These are phyloP conservation scores for Hypoxylon sp. DNA, from an alignment of 2,329 filamentous ascomycete species.

Conservation along the genomic window DNA sequence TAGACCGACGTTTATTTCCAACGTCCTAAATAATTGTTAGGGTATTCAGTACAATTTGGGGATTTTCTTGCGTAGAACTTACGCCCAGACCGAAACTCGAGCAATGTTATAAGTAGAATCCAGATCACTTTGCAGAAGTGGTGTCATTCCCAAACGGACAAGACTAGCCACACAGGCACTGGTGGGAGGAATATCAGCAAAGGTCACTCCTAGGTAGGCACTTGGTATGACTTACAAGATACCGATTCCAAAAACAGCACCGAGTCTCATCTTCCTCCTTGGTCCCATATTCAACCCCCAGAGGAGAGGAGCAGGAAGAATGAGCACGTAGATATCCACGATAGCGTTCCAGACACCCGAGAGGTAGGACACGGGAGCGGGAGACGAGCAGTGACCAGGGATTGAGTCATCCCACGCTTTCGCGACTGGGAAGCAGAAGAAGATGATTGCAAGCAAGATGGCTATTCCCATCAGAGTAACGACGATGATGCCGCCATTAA, in stretches of 20 bases:
- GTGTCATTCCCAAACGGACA: conserved; percentile 25
- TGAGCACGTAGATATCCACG: conserved; percentile 25
- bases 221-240: conserved; percentile 16
- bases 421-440: conserved; percentile 25
- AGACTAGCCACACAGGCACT: conserved; percentile 21
- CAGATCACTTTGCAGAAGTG: conserved; percentile 20
- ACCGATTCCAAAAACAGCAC: conserved; percentile 24
- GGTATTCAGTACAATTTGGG: not conserved
- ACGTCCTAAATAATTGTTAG: conserved; percentile 13
- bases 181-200: not conserved
- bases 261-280: conserved; percentile 15
- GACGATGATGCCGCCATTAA: conserved; percentile 13
- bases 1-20: conserved; percentile 28
- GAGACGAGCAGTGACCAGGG: conserved; percentile 9
- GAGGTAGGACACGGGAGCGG: conserved; percentile 12
- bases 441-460: conserved; percentile 17
- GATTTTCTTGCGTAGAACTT: not conserved
- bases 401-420: conserved; percentile 23
- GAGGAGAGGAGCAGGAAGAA: conserved; percentile 20
- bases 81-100: conserved; percentile 24
- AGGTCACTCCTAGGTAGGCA: not conserved
- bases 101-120: conserved; percentile 25
- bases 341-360: conserved; percentile 19
- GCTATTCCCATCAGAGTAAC: conserved; percentile 13
- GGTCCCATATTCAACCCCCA: conserved; percentile 18